A percentile compares a stretch with the other conserved stretches of the same genome.
phyloP scores from a whole-genome alignment of 148 eudicot species.

The Cornus florida region DNA sequence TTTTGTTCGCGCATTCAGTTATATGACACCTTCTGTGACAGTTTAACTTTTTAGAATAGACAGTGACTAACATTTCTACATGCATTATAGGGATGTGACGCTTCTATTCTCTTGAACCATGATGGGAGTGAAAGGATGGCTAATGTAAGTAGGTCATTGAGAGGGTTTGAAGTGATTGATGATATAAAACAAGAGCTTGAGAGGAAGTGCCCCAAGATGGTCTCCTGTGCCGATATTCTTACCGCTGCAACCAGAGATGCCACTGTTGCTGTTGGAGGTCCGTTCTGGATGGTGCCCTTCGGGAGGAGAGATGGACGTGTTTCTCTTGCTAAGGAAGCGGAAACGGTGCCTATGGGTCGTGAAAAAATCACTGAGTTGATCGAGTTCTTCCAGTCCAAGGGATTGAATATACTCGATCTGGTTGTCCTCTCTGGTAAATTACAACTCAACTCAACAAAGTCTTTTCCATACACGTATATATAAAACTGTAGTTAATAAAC shows the following conservation, averaged over 20 bases:
- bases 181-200: conserved; percentile 60
- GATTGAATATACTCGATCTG: conserved; percentile 54
- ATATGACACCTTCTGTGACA: no score
- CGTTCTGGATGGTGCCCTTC: conserved; percentile 63
- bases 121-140: conserved; percentile 61
- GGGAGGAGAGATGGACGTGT: conserved; percentile 69
- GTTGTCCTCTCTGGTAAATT: conserved; percentile 71
- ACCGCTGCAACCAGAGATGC: conserved; percentile 82
- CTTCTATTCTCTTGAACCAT: conserved; percentile 55
- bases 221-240: conserved; percentile 83
- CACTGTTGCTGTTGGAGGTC: conserved; percentile 57
- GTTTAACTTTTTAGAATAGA: no score
- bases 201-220: conserved; percentile 55
- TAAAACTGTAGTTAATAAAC: neutral
- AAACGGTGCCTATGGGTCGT: conserved; percentile 47
- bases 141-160: conserved; percentile 55
- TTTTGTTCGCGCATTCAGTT: no score
- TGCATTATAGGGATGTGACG: conserved; percentile 72
- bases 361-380: conserved; percentile 60
- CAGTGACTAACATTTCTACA: neutral
- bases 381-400: conserved; percentile 70
- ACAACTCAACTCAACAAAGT: neutral
- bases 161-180: conserved; percentile 71
- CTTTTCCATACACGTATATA: neutral
- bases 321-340: conserved; percentile 54